Evolutionary conservation across 2,329 filamentous ascomycete species (phyloP).

Genomic region (Exophiala xenobiotica): DNA sequence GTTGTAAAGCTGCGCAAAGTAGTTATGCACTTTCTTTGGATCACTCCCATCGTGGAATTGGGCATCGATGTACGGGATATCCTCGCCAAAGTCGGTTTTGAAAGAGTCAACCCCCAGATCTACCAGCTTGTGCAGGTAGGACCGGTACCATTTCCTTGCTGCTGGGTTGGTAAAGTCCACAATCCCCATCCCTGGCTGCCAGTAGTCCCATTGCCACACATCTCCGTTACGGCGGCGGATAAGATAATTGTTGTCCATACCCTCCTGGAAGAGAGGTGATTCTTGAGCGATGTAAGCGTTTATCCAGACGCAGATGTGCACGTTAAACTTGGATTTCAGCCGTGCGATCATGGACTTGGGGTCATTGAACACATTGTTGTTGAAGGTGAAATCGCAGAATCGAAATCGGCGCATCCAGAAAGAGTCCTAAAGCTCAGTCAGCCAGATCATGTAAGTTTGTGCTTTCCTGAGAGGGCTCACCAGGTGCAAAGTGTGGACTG

Average conservation of each 20-base stretch:
- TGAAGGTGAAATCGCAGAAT: constrained; percentile 74
- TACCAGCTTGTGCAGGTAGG: constrained; percentile 62
- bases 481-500: constrained; percentile 72
- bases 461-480: too few species aligned
- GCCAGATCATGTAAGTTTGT: too few species aligned
- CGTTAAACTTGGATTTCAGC: constrained; percentile 62
- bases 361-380: constrained; percentile 66
- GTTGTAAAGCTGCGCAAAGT: constrained; percentile 73
- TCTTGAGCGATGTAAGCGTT: constrained; percentile 73
- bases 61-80: constrained; percentile 63
- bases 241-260: constrained; percentile 64
- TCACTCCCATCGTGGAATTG: constrained; percentile 63
- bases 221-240: constrained; percentile 65
- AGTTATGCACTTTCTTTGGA: constrained; percentile 71
- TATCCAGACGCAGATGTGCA: constrained; percentile 74
- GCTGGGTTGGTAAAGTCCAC: constrained; percentile 73
- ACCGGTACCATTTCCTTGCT: constrained; percentile 64
- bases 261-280: constrained; percentile 64
- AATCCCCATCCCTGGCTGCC: constrained; percentile 74
- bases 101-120: constrained; percentile 69
- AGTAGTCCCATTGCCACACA: constrained; percentile 73
- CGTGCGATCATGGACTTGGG: constrained; percentile 63
- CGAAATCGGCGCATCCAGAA: constrained; percentile 76
- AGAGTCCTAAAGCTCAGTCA: constrained; percentile 72
- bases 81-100: constrained; percentile 75